Percentiles rank a stretch among this genome's conserved stretches.
Evolutionary conservation across 768 basidiomycete species (phyloP).

Genomic region (Lactarius sp.): DNA sequence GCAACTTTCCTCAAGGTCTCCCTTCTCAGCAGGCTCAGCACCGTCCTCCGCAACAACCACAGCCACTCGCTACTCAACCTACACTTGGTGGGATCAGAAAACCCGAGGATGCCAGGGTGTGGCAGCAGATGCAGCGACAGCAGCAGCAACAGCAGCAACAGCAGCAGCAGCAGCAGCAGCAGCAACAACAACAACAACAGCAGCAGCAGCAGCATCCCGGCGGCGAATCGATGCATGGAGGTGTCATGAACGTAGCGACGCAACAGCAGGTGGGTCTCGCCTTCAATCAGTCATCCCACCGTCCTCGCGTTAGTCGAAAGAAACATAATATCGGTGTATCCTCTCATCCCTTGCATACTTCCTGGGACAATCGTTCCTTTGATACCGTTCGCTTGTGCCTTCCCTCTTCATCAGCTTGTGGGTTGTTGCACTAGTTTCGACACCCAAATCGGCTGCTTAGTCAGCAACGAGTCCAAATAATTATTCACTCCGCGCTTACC

Average conservation of each 20-base stretch:
- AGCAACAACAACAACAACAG: constrained; percentile 19
- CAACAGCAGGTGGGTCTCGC: constrained; percentile 18
- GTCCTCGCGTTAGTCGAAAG: neutral
- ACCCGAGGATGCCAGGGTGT: constrained; percentile 15
- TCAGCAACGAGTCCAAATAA: constrained; percentile 11
- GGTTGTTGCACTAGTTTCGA: constrained; percentile 15
- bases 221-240: constrained; percentile 16
- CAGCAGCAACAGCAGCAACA: constrained; percentile 14
- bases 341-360: neutral
- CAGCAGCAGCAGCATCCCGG: constrained; percentile 14
- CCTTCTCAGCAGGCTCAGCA: constrained; percentile 22
- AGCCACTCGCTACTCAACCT: constrained; percentile 19
- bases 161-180: constrained; percentile 15
- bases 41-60: constrained; percentile 16
- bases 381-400: neutral
- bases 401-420: constrained; percentile 18
- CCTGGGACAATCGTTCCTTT: neutral
- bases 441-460: constrained; percentile 20
- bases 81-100: constrained; percentile 20
- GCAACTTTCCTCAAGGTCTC: constrained; percentile 19
- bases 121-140: constrained; percentile 20
- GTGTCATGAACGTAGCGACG: neutral
- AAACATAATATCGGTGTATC: neutral
- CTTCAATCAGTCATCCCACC: neutral
- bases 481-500: neutral